Conservation (phyloP, 139 green algal genomes). For the Edaphochlamys debaryana region DNA sequence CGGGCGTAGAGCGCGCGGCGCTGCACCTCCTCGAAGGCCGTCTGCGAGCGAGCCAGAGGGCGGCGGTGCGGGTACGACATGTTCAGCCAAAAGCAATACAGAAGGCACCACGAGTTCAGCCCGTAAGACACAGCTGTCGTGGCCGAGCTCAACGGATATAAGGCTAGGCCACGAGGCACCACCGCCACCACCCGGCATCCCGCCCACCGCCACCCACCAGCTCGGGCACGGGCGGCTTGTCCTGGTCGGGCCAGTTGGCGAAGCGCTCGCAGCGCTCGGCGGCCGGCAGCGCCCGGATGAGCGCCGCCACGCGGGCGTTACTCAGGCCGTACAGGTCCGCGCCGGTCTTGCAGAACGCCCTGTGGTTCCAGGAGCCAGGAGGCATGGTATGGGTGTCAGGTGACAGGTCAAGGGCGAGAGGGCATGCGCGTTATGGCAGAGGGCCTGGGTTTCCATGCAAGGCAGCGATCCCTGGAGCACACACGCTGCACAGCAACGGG, state of each 20-base stretch:
- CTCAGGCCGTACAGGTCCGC: constrained; percentile 65
- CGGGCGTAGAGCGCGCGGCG: constrained; percentile 34
- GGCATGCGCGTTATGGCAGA: too few relatives aligned
- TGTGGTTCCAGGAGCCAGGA: background rate
- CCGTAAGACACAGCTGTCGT: too few relatives aligned
- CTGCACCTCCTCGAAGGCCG: constrained; percentile 49
- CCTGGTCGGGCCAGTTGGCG: constrained; percentile 56
- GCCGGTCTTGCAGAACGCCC: constrained; percentile 37
- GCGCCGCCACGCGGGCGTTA: constrained; percentile 33
- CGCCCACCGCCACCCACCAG: too few relatives aligned
- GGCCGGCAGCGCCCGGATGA: constrained; percentile 57
- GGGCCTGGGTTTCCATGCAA: too few relatives aligned
- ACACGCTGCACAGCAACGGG: too few relatives aligned
- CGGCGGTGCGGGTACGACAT: too few relatives aligned
- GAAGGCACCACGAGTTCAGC: background rate
- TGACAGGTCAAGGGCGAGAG: too few relatives aligned
- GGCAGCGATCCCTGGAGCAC: too few relatives aligned
- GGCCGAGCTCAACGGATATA: too few relatives aligned
- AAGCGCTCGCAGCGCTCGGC: constrained; percentile 64
- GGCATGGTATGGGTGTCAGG: background rate
- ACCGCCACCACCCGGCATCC: too few relatives aligned
- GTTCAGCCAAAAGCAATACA: too few relatives aligned
- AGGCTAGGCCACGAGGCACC: too few relatives aligned
- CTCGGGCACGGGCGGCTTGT: constrained; percentile 19
- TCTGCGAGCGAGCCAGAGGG: constrained; percentile 62